A percentile compares a stretch with the other conserved stretches of the same genome.
Conservation (phyloP, 2,329 filamentous ascomycete genomes). For the Aureobasidium leucospermi region DNA sequence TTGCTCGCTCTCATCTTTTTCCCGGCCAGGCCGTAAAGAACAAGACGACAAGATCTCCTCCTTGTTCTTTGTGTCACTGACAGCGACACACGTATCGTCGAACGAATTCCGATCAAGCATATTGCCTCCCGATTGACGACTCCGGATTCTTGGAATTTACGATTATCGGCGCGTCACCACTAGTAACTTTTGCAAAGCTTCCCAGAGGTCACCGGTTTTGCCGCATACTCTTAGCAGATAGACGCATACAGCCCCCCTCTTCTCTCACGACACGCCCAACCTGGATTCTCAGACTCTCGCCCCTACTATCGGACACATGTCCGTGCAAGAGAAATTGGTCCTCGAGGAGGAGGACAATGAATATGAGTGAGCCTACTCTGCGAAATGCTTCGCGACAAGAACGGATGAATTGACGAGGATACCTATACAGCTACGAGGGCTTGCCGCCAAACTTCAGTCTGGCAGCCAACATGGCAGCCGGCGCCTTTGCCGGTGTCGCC, state of each 20-base stretch:
- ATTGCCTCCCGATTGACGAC: not conserved
- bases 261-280: not conserved
- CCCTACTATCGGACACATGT: conserved; percentile 21
- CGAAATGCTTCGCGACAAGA: not conserved
- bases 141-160: not conserved
- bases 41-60: not conserved
- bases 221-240: not conserved
- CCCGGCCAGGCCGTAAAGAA: not conserved
- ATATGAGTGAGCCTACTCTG: conserved; percentile 21
- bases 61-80: not conserved
- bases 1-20: conserved; percentile 6
- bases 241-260: not conserved
- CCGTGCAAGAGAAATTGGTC: conserved; percentile 26
- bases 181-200: conserved; percentile 11
- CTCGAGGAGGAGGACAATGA: conserved; percentile 30
- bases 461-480: conserved; percentile 88
- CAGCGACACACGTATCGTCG: conserved; percentile 12
- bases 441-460: conserved; percentile 92
- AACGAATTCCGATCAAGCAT: not conserved
- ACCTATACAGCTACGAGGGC: conserved; percentile 66
- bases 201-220: conserved; percentile 1
- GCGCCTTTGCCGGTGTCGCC: conserved; percentile 93
- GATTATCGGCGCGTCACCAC: conserved; percentile 10
- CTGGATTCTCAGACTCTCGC: conserved; percentile 16
- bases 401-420: conserved; percentile 13